A percentile compares a stretch with the other conserved stretches of the same genome.
Conservation (phyloP, 2,329 filamentous ascomycete species). For the Aspergillus pseudotamarii region DNA sequence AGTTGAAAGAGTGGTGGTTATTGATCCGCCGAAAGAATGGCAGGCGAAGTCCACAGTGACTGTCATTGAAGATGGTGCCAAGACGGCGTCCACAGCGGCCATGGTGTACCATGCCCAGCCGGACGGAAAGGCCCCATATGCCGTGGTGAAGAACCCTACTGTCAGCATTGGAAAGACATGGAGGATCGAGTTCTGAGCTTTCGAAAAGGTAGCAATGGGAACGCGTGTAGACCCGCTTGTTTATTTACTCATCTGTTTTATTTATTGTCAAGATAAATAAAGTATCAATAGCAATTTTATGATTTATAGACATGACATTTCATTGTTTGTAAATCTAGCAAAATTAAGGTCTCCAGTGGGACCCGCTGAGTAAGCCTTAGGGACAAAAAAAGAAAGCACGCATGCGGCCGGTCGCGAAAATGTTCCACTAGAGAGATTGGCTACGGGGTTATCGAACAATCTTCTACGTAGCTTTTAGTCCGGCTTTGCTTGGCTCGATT, state of each 20-base stretch:
- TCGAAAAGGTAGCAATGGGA: background rate
- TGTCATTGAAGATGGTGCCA: slow-evolving; percentile 50
- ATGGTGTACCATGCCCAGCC: slow-evolving; percentile 59
- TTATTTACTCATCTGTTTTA: slow-evolving; percentile 6
- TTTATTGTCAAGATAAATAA: background rate
- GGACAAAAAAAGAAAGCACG: slow-evolving; percentile 12
- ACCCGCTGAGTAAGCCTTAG: slow-evolving; percentile 19
- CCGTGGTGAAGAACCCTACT: slow-evolving; percentile 64
- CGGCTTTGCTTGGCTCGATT: background rate
- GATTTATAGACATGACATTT: background rate
- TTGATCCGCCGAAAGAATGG: slow-evolving; percentile 78
- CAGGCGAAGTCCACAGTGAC: slow-evolving; percentile 61
- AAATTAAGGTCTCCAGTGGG: background rate
- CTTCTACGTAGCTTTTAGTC: background rate
- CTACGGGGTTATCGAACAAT: background rate
- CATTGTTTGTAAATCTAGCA: background rate
- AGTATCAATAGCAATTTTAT: background rate
- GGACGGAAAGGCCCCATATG: slow-evolving; percentile 62
- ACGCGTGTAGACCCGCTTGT: background rate
- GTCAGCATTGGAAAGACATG: slow-evolving; percentile 66
- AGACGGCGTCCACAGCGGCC: slow-evolving; percentile 52
- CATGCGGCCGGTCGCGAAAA: slow-evolving; percentile 6
- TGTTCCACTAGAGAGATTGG: background rate
- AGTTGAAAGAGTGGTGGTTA: slow-evolving; percentile 81
- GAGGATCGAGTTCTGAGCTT: slow-evolving; percentile 59